Conservation (phyloP, 495 filamentous ascomycete genomes). For the Ramalina peruviana region DNA sequence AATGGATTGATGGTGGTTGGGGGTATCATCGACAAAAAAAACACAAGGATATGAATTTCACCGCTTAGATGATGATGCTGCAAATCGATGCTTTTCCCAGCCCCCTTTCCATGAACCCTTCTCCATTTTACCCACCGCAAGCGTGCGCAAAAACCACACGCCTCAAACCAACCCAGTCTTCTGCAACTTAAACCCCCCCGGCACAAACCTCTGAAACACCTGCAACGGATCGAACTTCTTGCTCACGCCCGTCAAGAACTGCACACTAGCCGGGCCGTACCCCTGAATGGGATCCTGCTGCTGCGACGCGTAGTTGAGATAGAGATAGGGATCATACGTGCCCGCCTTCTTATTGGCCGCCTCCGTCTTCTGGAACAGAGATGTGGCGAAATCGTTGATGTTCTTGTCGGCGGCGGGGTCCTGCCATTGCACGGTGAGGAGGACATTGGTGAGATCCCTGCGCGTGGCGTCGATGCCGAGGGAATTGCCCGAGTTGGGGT, state of each 20-base stretch:
- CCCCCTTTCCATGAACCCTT: too few relatives aligned
- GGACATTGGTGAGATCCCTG: conserved; percentile 19
- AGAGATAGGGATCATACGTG: conserved; percentile 14
- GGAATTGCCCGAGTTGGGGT: conserved; percentile 17
- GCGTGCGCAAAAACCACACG: too few relatives aligned
- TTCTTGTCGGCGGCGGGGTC: conserved; percentile 21
- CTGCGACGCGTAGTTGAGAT: conserved; percentile 22
- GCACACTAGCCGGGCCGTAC: conserved; percentile 25
- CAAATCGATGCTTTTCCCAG: too few relatives aligned
- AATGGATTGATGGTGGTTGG: too few relatives aligned
- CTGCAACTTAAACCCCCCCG: conserved; percentile 19
- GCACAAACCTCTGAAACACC: conserved; percentile 19
- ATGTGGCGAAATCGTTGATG: neutral
- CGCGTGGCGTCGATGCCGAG: conserved; percentile 15
- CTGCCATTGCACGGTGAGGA: conserved; percentile 24
- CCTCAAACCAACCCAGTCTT: too few relatives aligned
- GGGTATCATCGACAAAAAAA: too few relatives aligned
- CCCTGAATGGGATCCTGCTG: conserved; percentile 28
- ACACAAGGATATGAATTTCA: too few relatives aligned
- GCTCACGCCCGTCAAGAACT: conserved; percentile 21
- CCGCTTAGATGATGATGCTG: too few relatives aligned
- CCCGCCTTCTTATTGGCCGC: conserved; percentile 7
- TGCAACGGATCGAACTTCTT: conserved; percentile 23
- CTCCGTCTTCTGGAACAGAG: conserved; percentile 2
- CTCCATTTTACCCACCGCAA: too few relatives aligned